Evolutionary conservation across 2,329 filamentous ascomycete genomes (phyloP).

Genomic region (Dactylellina drechsleri): DNA sequence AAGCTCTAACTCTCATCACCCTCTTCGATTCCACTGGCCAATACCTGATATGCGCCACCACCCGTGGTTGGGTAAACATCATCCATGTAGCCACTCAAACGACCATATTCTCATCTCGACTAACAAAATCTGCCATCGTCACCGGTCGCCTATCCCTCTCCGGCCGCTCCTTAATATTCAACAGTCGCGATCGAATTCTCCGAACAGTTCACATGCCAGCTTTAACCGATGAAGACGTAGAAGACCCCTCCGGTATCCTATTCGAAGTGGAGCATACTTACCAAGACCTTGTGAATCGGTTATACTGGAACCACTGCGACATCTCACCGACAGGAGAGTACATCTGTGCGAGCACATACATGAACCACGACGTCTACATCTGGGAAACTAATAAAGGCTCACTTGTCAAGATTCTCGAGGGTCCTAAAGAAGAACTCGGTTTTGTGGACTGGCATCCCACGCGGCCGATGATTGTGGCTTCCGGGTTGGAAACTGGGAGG

Average conservation of each 20-base stretch:
- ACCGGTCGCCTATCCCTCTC: conserved; percentile 84
- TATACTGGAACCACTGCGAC: conserved; percentile 96
- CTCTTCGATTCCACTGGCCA: conserved; percentile 86
- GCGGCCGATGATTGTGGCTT: conserved; percentile 85
- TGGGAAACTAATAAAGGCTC: conserved; percentile 96
- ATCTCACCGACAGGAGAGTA: conserved; percentile 96
- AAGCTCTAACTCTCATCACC: conserved; percentile 91
- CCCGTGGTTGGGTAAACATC: conserved; percentile 95
- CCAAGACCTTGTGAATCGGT: conserved; percentile 92
- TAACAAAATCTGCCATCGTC: conserved; percentile 87
- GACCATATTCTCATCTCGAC: conserved; percentile 87
- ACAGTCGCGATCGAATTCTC: conserved; percentile 93
- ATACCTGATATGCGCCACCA: conserved; percentile 91
- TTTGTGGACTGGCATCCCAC: conserved; percentile 97
- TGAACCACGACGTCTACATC: conserved; percentile 98
- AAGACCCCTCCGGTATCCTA: conserved; percentile 78
- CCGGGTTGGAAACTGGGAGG: conserved; percentile 88
- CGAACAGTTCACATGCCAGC: conserved; percentile 85
- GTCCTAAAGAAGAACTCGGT: conserved; percentile 93
- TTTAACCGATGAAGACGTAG: conserved; percentile 57
- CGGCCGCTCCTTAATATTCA: conserved; percentile 87
- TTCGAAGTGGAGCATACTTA: conserved; percentile 97
- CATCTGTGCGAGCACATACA: conserved; percentile 93
- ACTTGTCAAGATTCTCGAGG: conserved; percentile 94
- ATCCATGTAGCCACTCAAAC: conserved; percentile 83